phyloP scores from a whole-genome alignment of 169 alveolate species.

The Pseudocohnilembus persalinus region DNA sequence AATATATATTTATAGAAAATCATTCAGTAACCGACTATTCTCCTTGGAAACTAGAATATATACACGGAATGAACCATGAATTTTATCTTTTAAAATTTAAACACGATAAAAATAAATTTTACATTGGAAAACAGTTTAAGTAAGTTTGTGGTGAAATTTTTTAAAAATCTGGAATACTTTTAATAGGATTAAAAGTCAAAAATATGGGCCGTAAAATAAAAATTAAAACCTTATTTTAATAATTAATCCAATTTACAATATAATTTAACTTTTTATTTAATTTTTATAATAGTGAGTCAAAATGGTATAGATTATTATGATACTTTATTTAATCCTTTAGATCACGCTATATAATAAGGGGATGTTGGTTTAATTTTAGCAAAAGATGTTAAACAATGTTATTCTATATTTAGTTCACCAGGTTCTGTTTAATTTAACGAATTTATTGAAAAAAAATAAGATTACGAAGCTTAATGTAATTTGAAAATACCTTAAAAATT shows the following conservation, averaged over 20 bases:
- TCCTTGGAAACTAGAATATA: slow-evolving; percentile 24
- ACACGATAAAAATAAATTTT: slow-evolving; percentile 1
- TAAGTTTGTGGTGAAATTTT: slow-evolving; percentile 12
- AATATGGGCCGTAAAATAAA: slow-evolving; percentile 1
- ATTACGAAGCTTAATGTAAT: not conserved
- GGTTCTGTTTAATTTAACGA: not conserved
- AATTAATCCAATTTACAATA: not conserved
- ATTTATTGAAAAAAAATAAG: not conserved
- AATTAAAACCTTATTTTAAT: too few relatives aligned
- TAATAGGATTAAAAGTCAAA: slow-evolving; percentile 11
- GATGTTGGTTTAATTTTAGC: slow-evolving; percentile 1
- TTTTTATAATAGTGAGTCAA: not conserved
- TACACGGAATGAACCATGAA: slow-evolving; percentile 16
- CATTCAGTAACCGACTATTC: slow-evolving; percentile 5
- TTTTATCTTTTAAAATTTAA: slow-evolving; percentile 1
- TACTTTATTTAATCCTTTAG: slow-evolving; percentile 4
- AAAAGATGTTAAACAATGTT: not conserved
- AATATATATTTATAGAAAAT: not conserved
- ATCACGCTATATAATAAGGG: not conserved
- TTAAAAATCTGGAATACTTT: slow-evolving; percentile 13
- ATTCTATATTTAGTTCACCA: not conserved
- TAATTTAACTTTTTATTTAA: not conserved
- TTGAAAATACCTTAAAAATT: not conserved
- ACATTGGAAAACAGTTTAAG: slow-evolving; percentile 1
- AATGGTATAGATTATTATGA: slow-evolving; percentile 10